A percentile compares a stretch with the other conserved stretches of the same genome.
These are phyloP conservation scores for Sonneratia alba DNA, from an alignment of 345 rosid species.

Conservation along the genomic window DNA sequence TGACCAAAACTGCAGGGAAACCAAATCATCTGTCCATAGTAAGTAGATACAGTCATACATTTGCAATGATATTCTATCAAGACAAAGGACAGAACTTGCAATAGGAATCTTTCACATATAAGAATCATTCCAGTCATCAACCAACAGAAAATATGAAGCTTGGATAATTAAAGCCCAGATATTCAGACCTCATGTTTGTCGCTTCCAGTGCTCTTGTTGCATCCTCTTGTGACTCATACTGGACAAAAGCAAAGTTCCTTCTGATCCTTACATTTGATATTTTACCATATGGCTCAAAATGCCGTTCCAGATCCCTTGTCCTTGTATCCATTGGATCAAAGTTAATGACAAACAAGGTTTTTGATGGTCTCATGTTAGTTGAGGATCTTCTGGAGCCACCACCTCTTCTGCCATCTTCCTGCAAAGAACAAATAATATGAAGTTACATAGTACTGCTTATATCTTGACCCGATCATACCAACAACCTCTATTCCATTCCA, in stretches of 20 bases:
- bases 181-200: conserved; percentile 58
- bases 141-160: neutral
- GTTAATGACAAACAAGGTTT: conserved; percentile 90
- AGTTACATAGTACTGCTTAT: neutral
- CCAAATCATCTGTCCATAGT: neutral
- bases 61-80: neutral
- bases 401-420: conserved; percentile 44
- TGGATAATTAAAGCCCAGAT: neutral
- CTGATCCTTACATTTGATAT: conserved; percentile 83
- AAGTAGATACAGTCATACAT: neutral
- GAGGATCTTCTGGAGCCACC: conserved; percentile 60
- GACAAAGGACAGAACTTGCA: neutral
- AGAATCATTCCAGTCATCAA: neutral
- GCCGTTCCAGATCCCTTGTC: conserved; percentile 84
- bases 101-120: neutral
- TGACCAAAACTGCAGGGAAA: neutral
- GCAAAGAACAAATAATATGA: neutral
- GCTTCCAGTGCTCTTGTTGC: conserved; percentile 83
- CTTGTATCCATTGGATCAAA: conserved; percentile 79
- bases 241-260: conserved; percentile 93
- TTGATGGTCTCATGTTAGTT: conserved; percentile 55
- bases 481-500: neutral
- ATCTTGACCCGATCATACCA: neutral
- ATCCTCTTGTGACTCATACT: conserved; percentile 82
- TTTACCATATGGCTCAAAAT: conserved; percentile 88